Evolutionary conservation across 371 early-diverging fungal species (phyloP), one percentile per base, ranked within the genome.

Genomic region (Mucor saturninus): DNA sequence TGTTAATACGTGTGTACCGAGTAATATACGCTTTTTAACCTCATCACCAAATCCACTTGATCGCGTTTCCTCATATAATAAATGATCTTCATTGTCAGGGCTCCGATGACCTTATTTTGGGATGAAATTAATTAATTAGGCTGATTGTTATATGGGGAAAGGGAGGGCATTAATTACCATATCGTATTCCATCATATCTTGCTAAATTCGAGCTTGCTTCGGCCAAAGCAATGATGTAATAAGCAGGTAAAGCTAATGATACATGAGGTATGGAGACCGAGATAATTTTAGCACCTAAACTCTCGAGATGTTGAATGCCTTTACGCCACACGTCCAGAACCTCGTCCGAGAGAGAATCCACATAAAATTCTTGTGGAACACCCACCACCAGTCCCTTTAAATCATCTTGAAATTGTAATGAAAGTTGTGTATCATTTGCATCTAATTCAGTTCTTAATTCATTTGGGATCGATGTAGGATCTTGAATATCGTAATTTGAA

Each of bases 161-260:
- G 21, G 21, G 21, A 21, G 21, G 21, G 21, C 21, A 21, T 35
- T 35, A 28, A 26, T 59, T 68, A 80, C 95, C 97, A 73, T 90
- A 96, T 54, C 93, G 84, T 11, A 94, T 67, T 2, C 98, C 98
- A 73, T 95, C 95, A 62, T 85, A 97, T 56, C 94, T 79, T 54
- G 96, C 89, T 64, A 97, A 67, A 67, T 95, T 96, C 14, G 94
- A 95, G 11, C 91, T 89, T 4, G 98, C 97, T 74, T 97, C 98
- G 9, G 96, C 95, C 7, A 91, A 83, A 4, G 95, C 96, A 51
- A 97, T 71, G 1, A 91, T 89, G 65, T 95, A 93, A 72, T 97
- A 97, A 1, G 94, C 86, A 13, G 96, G 83, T 26, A 97, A 82
- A 2, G 95, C 89, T 40, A 83, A 71, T 14, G 77, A 71, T 0